Base-by-base conservation (phyloP, 441 rosid genomes). In the Melastoma candidum region DNA sequence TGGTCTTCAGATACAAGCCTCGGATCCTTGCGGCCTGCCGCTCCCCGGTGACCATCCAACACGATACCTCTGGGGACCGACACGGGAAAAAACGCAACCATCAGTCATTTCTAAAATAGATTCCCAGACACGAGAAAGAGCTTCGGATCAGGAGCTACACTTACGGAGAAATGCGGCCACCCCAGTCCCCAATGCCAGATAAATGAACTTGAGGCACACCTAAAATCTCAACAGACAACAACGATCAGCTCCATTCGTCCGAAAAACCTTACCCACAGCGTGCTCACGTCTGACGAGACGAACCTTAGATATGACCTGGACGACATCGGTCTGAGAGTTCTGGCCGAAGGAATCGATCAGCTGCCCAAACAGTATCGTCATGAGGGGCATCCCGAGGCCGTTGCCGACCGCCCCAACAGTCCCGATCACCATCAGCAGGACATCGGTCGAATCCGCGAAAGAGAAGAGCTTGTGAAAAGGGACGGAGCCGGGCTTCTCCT, bases 21-120 rank as follows among this genome's bases (percentile, higher is more conserved):
- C 60, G 48, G 3, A 62, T 54, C 13, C 64, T 47, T 1, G 66
- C 60, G 0, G 60, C 55, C 59, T 54, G 60, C 26, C 66, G 48
- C 55, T 54, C 66, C 22, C 66, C 66, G 0, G 55, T 54, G 45
- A 62, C 26, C 66, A 62, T 62, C 66, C 66, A 62, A 46, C 48
- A 54, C 12, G 60, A 27, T 45, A 62, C 66, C 66, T 62, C 66
- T 62, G 55, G 47, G 48, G 54, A 55, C 43, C 41, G 7, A 32
- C 41, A 32, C 6, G 41, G 41, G 1, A 32, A 32, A 8, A 32
- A 3, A 32, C 8, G 54, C 54, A 48, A 27, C 27, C 55, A 14
- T 0, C n/a, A 12, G 17, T n/a, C 6, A 17, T 44, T 27, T 46
- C 12, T 12, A 4, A 1, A 0, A 12, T 32, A 27, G 45, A 51